Evolutionary conservation across 768 basidiomycete species (phyloP), one percentile per base, ranked within the genome.

Genomic region (Pleurotus pulmonarius): DNA sequence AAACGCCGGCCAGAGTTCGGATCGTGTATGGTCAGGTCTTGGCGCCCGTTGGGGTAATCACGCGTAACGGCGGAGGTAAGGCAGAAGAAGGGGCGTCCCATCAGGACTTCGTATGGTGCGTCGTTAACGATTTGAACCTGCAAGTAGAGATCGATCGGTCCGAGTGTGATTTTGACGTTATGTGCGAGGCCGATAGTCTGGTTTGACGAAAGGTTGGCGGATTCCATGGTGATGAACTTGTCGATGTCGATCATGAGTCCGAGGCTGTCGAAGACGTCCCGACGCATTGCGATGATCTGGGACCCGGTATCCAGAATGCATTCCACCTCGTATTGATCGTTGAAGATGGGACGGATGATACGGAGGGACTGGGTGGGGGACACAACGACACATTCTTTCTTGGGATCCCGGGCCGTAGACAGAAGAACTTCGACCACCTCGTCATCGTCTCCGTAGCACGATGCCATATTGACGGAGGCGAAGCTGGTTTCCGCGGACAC

Each of bases 81-180:
- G 3, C 61, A 49, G 24, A 65, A 58, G 56, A 70, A 70, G 0
- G 69, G 69, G 5, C 63, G 38, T 15, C 70, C 67, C 0, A 71
- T 44, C 6, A 71, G 49, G 16, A 68, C 48, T 9, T 70, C 58
- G 47, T 69, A 71, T 0, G 69, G 61, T 2, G 69, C 61, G 5
- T 44, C 41, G 0, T 56, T 45, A 8, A 71, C 58, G 8, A 71
- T 52, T 49, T 71, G 68, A 0, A 66, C 61, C 56, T 70, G 70
- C 37, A 69, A 40, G 22, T 65, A 65, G 2, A 71, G 5, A 4
- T 58, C 65, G 34, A 69, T 56, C 15, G 57, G 43, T 7, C 64
- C 67, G 18, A 71, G 51, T 0, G 25, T 25, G 41, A 66, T 64
- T 2, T 63, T 59, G 3, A 71, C 62, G 41, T 71, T 69, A 4